Conservation (phyloP, 2,329 filamentous ascomycete species). For the Didymella lethalis region DNA sequence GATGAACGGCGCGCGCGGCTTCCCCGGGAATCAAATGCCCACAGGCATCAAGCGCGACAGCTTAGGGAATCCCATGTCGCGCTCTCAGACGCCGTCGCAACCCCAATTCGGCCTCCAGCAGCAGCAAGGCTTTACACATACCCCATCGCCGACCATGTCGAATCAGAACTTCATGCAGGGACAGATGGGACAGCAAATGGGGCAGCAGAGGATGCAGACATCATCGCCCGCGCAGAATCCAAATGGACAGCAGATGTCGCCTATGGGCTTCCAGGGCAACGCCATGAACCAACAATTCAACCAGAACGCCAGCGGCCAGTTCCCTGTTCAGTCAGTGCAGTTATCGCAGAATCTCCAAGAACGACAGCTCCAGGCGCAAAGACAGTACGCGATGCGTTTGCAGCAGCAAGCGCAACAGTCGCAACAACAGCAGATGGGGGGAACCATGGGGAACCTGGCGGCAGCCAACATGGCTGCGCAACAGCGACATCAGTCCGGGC, state of each 20-base stretch:
- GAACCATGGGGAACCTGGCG: conserved; percentile 49
- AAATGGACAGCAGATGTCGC: conserved; percentile 54
- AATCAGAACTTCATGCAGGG: conserved; percentile 74
- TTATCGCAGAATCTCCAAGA: conserved; percentile 59
- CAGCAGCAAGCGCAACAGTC: conserved; percentile 68
- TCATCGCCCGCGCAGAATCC: conserved; percentile 89
- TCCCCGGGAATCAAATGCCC: conserved; percentile 83
- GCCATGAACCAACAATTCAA: conserved; percentile 51
- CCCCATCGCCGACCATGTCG: conserved; percentile 90
- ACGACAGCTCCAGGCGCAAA: conserved; percentile 69
- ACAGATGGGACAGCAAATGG: conserved; percentile 52
- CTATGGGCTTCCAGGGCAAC: conserved; percentile 48
- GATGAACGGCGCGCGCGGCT: conserved; percentile 78
- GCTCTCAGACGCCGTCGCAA: conserved; percentile 91
- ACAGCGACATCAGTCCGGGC: conserved; percentile 50
- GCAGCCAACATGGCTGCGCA: conserved; percentile 52
- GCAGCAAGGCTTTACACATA: conserved; percentile 80
- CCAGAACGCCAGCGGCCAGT: conserved; percentile 54
- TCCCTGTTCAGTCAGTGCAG: conserved; percentile 56
- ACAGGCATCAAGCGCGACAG: conserved; percentile 76
- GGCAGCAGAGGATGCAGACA: conserved; percentile 74
- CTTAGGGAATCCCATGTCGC: conserved; percentile 66
- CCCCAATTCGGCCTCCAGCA: conserved; percentile 69
- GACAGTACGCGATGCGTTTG: conserved; percentile 85
- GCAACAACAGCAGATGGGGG: conserved; percentile 64